Percentiles rank a stretch among this genome's conserved stretches.
Conservation (phyloP, 257 asterid species). For the Nicotiana undulata region DNA sequence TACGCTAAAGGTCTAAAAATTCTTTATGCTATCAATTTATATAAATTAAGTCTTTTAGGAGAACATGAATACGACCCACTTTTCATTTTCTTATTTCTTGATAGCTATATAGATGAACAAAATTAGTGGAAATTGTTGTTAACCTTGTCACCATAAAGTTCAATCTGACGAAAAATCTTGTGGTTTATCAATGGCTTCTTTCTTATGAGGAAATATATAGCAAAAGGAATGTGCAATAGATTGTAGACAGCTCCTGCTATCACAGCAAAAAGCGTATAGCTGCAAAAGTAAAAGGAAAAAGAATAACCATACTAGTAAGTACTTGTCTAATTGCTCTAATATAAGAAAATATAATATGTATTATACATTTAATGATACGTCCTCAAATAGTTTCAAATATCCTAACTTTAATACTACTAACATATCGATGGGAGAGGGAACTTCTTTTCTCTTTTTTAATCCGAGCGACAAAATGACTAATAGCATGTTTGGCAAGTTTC, state of each 20-base stretch:
- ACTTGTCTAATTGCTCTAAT: too few species aligned
- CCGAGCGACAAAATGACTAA: too few species aligned
- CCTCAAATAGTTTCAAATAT: too few species aligned
- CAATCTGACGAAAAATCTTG: background rate
- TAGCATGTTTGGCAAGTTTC: too few species aligned
- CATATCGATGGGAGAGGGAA: too few species aligned
- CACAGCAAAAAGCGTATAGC: constrained; percentile 6
- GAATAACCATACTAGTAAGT: too few species aligned
- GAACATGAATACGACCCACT: background rate
- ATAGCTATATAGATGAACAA: background rate
- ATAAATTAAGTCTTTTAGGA: background rate
- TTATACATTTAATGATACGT: too few species aligned
- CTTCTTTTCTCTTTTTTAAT: too few species aligned
- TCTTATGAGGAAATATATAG: background rate
- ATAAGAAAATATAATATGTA: too few species aligned
- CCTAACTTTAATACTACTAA: too few species aligned
- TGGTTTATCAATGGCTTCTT: constrained; percentile 4
- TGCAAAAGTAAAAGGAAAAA: background rate
- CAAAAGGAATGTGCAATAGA: constrained; percentile 9
- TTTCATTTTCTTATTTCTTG: background rate
- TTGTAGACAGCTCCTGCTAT: constrained; percentile 5
- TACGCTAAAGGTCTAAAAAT: too few species aligned
- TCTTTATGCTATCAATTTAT: background rate
- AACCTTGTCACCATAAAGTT: constrained; percentile 17
- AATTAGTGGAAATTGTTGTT: background rate